phyloP scores from a whole-genome alignment of 129 eudicot species.

The Flaveria ramosissima region DNA sequence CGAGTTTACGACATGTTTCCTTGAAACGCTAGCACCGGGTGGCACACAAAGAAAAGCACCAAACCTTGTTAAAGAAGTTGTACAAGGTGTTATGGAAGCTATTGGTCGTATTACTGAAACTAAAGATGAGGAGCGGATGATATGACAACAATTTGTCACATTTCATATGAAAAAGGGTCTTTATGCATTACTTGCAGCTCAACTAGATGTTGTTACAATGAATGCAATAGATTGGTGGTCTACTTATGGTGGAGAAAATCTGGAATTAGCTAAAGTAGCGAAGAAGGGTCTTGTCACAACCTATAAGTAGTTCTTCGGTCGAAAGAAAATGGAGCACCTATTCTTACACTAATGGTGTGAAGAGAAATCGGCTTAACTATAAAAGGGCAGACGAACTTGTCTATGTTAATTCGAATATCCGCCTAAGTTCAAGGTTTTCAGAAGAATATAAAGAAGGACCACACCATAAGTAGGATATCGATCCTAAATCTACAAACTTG shows the following conservation, averaged over 20 bases:
- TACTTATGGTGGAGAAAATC: constrained; percentile 14
- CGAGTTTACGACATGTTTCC: neutral
- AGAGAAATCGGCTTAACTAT: neutral
- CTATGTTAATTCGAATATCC: neutral
- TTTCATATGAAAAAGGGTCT: constrained; percentile 27
- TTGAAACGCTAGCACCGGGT: constrained; percentile 10
- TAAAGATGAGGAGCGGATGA: neutral
- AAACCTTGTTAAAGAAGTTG: constrained; percentile 10
- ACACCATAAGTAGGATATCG: neutral
- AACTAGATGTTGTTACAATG: constrained; percentile 9
- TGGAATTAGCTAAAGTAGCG: constrained; percentile 2
- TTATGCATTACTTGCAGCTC: neutral
- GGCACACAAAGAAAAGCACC: too few species aligned
- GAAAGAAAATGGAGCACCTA: neutral
- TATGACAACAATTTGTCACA: constrained; percentile 10
- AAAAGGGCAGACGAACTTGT: neutral
- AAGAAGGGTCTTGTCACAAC: neutral
- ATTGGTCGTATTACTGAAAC: neutral
- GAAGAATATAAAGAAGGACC: neutral
- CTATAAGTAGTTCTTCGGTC: neutral
- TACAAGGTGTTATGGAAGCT: constrained; percentile 9
- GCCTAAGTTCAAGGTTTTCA: neutral
- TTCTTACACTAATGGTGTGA: neutral
- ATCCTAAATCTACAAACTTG: too few species aligned
- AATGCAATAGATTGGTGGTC: constrained; percentile 5